Evolutionary conservation across 306 rosid genomes (phyloP), one percentile per base, ranked within the genome.

Genomic region (Comarum palustre): DNA sequence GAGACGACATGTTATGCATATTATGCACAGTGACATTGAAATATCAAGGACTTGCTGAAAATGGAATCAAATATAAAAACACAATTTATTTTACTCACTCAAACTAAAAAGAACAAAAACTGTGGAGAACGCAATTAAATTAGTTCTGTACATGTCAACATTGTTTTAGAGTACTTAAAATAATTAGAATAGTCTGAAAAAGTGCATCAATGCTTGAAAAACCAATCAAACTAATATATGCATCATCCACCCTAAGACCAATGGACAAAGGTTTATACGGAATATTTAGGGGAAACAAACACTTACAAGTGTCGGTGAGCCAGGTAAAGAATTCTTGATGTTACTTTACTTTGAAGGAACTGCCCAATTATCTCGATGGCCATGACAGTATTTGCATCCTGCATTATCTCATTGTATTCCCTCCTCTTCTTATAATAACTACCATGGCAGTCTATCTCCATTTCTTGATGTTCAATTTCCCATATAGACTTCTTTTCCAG

Each of bases 301-400:
- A 81, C 95, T 71, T 84, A 94, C 99, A 94, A 77, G 80, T 94
- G 88, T 73, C 65, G 82, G 75, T 84, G 82, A 79, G 91, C 95
- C 90, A 94, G 81, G 80, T 54, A 82, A 75, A 94, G 90, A 84
- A 94, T 83, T 80, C 89, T 90, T 3, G 88, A 84, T 63, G 90
- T 78, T 69, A 77, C 82, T 75, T 81, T 79, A 80, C 90, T 86
- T 74, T 83, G 88, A 68, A 94, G 90, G 84, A 91, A 89, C n/a
- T 82, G 77, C 70, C 93, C 96, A 62, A 91, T 84, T 70, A 91
- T 84, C 87, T 90, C 96, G 61, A 94, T 79, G 63, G 89, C 91
- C 83, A 86, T 63, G 73, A 84, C 76, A 45, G 92, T 87, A 86
- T 91, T 94, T 58, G 77, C 72, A 60, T 78, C 89, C 76, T 72